A percentile compares a stretch with the other conserved stretches of the same genome.
phyloP scores from a whole-genome alignment of 768 basidiomycete species.

The Lepiota venenata region DNA sequence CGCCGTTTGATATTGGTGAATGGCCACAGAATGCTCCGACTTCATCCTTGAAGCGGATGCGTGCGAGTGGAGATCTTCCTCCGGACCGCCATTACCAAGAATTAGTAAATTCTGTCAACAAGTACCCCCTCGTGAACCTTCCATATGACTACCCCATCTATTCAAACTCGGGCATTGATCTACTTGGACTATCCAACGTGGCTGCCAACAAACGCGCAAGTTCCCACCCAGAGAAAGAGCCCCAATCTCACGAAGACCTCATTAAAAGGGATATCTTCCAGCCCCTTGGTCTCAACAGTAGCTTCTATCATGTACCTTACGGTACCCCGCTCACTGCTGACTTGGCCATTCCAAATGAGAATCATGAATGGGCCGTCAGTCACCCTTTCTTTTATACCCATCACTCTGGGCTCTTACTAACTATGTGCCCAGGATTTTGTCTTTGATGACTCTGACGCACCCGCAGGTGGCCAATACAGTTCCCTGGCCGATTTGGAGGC shows the following conservation, averaged over 20 bases:
- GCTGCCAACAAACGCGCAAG: constrained; percentile 42
- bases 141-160: constrained; percentile 61
- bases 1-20: constrained; percentile 24
- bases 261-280: constrained; percentile 47
- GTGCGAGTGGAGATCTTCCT: constrained; percentile 21
- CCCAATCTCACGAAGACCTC: constrained; percentile 37
- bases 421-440: constrained; percentile 31
- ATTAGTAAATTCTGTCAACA: constrained; percentile 32
- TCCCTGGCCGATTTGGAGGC: constrained; percentile 42
- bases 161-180: constrained; percentile 73
- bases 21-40: constrained; percentile 34
- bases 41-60: constrained; percentile 16
- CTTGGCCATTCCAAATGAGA: constrained; percentile 36
- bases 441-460: constrained; percentile 35
- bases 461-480: constrained; percentile 48
- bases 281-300: constrained; percentile 41
- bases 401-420: background rate
- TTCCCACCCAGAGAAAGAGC: constrained; percentile 20
- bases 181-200: constrained; percentile 65
- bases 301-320: constrained; percentile 37
- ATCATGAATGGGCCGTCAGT: constrained; percentile 32
- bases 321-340: constrained; percentile 24
- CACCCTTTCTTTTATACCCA: background rate
- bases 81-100: constrained; percentile 20
- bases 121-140: constrained; percentile 35